Percentiles rank a stretch among this genome's conserved stretches.
Conservation (phyloP, 2,329 filamentous ascomycete genomes). For the Amauroascus niger region DNA sequence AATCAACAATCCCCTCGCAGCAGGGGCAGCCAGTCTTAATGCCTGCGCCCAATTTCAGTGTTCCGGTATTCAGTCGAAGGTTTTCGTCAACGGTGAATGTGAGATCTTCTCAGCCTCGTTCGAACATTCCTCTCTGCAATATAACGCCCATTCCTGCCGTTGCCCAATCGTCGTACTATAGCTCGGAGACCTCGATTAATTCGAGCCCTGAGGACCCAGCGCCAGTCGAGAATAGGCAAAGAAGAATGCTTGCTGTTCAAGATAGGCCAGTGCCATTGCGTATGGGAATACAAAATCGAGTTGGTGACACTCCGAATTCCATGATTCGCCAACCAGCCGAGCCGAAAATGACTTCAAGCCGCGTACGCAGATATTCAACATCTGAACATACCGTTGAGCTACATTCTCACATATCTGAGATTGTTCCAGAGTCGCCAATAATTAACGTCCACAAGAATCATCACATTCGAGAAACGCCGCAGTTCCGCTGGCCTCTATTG, state of each 20-base stretch:
- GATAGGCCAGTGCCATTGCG: not conserved
- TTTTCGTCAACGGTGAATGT: conserved; percentile 2
- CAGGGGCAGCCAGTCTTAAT: conserved; percentile 13
- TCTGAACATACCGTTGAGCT: not conserved
- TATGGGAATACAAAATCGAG: not conserved
- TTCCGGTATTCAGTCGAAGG: conserved; percentile 32
- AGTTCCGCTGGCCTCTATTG: not conserved
- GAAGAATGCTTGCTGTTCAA: not conserved
- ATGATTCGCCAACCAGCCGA: not conserved
- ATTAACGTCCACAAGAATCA: not conserved
- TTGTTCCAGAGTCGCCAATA: not conserved
- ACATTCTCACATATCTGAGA: not conserved
- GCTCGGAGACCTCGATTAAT: conserved; percentile 7
- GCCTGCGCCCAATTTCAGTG: conserved; percentile 35
- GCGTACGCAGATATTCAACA: conserved; percentile 12
- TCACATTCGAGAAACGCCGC: not conserved
- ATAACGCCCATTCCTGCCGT: not conserved
- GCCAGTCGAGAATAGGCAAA: not conserved
- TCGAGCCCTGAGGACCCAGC: not conserved
- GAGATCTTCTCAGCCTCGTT: not conserved
- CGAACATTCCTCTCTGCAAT: not conserved
- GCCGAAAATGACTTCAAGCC: not conserved
- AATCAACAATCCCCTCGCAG: not conserved
- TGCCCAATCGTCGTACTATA: not conserved
- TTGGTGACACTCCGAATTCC: not conserved